These are phyloP conservation scores for Cyclotella choctawhatcheeana DNA, from an alignment of 108 stramenopile species.

Conservation along the genomic window DNA sequence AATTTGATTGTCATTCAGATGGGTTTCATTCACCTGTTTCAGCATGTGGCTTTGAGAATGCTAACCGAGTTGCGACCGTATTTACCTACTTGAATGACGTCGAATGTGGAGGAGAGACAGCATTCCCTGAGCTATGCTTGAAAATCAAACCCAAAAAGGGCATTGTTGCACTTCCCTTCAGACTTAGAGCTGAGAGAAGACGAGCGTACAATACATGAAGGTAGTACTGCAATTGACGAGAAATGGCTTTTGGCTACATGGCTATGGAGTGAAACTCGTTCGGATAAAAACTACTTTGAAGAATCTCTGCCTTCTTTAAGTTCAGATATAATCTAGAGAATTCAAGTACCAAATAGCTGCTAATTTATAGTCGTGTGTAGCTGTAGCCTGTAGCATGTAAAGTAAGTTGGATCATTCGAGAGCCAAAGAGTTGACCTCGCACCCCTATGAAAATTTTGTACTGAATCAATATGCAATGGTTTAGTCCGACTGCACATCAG, in stretches of 20 bases:
- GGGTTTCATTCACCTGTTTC: slow-evolving; percentile 55
- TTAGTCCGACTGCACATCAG: slow-evolving; percentile 9
- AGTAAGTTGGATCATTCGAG: not conserved
- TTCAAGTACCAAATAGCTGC: not conserved
- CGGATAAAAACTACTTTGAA: slow-evolving; percentile 12
- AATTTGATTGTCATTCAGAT: slow-evolving; percentile 62
- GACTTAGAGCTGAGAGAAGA: slow-evolving; percentile 48
- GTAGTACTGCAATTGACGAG: slow-evolving; percentile 49
- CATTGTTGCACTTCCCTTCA: slow-evolving; percentile 57
- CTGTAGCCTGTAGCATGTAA: not conserved
- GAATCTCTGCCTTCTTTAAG: not conserved
- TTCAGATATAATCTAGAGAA: slow-evolving; percentile 12
- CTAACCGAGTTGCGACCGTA: slow-evolving; percentile 54
- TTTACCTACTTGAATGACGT: slow-evolving; percentile 65
- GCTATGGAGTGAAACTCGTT: slow-evolving; percentile 49
- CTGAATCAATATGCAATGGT: not conserved
- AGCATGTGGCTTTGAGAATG: slow-evolving; percentile 60
- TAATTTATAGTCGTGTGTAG: not conserved
- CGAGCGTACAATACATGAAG: slow-evolving; percentile 51
- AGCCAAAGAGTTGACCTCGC: not conserved
- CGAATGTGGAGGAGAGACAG: slow-evolving; percentile 43
- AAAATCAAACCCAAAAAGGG: slow-evolving; percentile 45
- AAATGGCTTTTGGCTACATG: slow-evolving; percentile 60
- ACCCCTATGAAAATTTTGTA: not conserved
- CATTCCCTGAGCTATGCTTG: slow-evolving; percentile 37